These are phyloP conservation scores for Pythium monospermum DNA, from an alignment of 352 stramenopile genomes.

Conservation along the genomic window DNA sequence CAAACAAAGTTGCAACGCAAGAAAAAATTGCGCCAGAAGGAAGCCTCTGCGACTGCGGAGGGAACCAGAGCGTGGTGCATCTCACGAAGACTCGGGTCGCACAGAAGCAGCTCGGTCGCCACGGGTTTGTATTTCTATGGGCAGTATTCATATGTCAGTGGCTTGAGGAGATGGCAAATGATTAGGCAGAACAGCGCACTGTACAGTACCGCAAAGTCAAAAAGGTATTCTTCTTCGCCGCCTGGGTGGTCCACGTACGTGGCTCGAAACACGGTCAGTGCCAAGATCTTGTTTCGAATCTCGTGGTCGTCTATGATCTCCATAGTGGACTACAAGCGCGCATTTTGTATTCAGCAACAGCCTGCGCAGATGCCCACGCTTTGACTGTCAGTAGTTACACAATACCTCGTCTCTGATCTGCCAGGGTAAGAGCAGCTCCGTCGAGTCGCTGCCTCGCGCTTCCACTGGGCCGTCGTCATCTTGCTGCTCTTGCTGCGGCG, in stretches of 20 bases:
- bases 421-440: slow-evolving; percentile 37
- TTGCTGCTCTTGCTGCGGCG: no score
- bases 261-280: slow-evolving; percentile 53
- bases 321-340: slow-evolving; percentile 13
- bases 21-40: slow-evolving; percentile 74
- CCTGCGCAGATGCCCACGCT: neutral
- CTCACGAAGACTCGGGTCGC: slow-evolving; percentile 57
- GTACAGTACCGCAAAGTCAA: slow-evolving; percentile 31
- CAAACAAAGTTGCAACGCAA: slow-evolving; percentile 57
- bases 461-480: neutral
- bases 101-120: slow-evolving; percentile 39
- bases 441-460: neutral
- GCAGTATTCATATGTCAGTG: neutral
- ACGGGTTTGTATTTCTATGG: slow-evolving; percentile 39
- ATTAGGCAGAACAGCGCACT: neutral
- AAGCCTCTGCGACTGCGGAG: slow-evolving; percentile 40
- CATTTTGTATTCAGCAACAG: neutral
- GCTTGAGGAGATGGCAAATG: no score
- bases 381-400: neutral
- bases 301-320: slow-evolving; percentile 29
- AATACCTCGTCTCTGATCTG: slow-evolving; percentile 29
- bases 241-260: slow-evolving; percentile 55
- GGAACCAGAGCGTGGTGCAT: slow-evolving; percentile 45
- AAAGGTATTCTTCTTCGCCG: slow-evolving; percentile 64
- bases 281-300: slow-evolving; percentile 49